Percentiles rank a stretch among this genome's conserved stretches.
These are phyloP conservation scores for Thelephora terrestris DNA, from an alignment of 1,284 basidiomycete species.

Conservation along the genomic window DNA sequence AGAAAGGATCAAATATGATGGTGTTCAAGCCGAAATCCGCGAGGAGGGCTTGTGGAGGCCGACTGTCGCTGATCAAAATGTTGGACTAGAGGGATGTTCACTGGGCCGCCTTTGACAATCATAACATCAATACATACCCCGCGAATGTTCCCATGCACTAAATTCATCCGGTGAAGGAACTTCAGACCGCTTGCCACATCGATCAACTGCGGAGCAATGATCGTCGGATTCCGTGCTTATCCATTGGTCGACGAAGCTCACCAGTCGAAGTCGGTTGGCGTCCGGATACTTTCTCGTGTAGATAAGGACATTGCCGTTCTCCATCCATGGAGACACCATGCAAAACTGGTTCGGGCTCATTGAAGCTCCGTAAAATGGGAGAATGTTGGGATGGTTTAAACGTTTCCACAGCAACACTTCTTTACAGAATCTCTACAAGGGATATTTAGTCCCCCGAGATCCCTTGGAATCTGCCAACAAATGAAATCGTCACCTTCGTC, in stretches of 20 bases:
- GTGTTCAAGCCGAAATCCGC: conserved; percentile 3
- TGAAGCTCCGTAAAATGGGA: conserved; percentile 7
- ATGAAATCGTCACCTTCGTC: not conserved
- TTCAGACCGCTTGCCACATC: conserved; percentile 3
- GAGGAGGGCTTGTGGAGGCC: not conserved
- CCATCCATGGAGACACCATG: conserved; percentile 10
- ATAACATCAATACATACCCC: not conserved
- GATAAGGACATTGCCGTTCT: conserved; percentile 4
- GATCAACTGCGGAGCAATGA: not conserved
- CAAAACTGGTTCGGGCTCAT: conserved; percentile 4
- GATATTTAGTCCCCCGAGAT: not conserved
- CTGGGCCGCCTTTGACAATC: not conserved
- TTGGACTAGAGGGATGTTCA: conserved; percentile 1
- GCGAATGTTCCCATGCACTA: conserved; percentile 6
- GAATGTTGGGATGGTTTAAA: conserved; percentile 5
- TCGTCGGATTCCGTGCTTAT: not conserved
- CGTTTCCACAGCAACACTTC: conserved; percentile 8
- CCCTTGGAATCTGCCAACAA: not conserved
- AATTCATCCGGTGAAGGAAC: conserved; percentile 3
- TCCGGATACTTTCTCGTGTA: conserved; percentile 3
- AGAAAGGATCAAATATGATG: not conserved
- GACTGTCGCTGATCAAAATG: conserved; percentile 1
- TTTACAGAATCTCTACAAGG: conserved; percentile 1
- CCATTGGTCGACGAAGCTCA: not conserved
- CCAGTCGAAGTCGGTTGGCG: conserved; percentile 6